Base-by-base conservation (phyloP, 176 grass and related monocot species). In the Aegilops sharonensis region DNA sequence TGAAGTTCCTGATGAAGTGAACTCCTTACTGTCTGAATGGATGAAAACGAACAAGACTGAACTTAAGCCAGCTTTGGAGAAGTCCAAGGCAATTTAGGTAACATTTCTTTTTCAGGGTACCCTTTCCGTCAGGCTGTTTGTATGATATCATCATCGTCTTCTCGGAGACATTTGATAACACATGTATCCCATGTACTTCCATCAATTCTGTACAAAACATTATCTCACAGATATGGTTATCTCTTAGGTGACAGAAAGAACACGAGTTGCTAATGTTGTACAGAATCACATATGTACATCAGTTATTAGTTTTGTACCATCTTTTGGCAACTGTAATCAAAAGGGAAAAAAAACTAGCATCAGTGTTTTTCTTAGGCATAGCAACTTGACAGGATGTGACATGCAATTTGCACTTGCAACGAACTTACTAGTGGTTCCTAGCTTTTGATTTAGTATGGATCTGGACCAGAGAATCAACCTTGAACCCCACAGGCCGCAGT, bases 1-100 rank as follows among this genome's bases (percentile, higher is more conserved):
- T 94, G 96, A 98, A 88, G 83, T 98, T 74, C 92, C 96, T 32
- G 88, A 82, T 36, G 79, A 95, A 89, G 96, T 95, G 43, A 98
- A 98, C 64, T 61, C 82, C 63, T 48, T 92, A 77, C 60, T 95
- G 9, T 91, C 66, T 24, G 84, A 95, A 78, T 98, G 93, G 96
- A 85, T 68, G 56, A 91, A 80, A 40, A 81, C 56, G 37, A 91
- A 80, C 27, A 76, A 78, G 78, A 74, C 48, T 67, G 92, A 91
- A 80, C 81, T 87, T 81, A 68, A 54, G 9, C 84, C 75, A 48
- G 60, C 42, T 52, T 39, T 92, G 62, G 90, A 90, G 69, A 91
- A 64, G 47, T 56, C 85, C 72, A 86, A 88, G 88, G 70, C 83
- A 42, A 65, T 86, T 78, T 85, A 78, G 86, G 69, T 83, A 69